Evolutionary conservation across 1,284 basidiomycete genomes (phyloP).

Genomic region (Apiotrichum akiyoshidainum): DNA sequence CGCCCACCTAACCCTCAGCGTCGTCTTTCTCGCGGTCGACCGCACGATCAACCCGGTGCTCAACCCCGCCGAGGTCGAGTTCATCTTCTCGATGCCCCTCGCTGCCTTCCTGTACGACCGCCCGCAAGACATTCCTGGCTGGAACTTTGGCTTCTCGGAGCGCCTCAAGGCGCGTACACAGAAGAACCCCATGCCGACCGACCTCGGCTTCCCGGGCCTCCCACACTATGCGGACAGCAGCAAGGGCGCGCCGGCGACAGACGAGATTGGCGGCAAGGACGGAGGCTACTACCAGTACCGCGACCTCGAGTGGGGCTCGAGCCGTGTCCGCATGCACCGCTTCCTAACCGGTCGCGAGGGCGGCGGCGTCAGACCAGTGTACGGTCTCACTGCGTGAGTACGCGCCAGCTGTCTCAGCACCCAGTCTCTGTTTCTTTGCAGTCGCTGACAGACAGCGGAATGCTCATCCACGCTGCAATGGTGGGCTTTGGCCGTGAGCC

Average conservation of each 20-base stretch:
- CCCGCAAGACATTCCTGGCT: conserved; percentile 58
- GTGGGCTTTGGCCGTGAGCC: conserved; percentile 63
- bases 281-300: conserved; percentile 61
- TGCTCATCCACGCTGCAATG: conserved; percentile 65
- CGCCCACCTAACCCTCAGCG: conserved; percentile 56
- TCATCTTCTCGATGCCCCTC: conserved; percentile 77
- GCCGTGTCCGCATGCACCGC: conserved; percentile 61
- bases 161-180: conserved; percentile 22
- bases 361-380: conserved; percentile 75
- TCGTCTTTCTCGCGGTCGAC: conserved; percentile 75
- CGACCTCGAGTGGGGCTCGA: conserved; percentile 56
- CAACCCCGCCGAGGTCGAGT: conserved; percentile 70
- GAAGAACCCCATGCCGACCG: conserved; percentile 19
- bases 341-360: conserved; percentile 78
- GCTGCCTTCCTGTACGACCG: conserved; percentile 65
- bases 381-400: conserved; percentile 70
- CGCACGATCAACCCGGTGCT: conserved; percentile 62
- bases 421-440: too few relatives aligned
- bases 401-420: too few relatives aligned
- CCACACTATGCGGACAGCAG: conserved; percentile 21
- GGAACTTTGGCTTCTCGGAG: conserved; percentile 39
- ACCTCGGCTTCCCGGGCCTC: not conserved
- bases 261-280: conserved; percentile 33
- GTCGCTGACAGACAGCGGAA: conserved; percentile 54
- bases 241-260: not conserved